A percentile compares a stretch with the other conserved stretches of the same genome.
Conservation (phyloP, 345 rosid species). For the Lumnitzera littorea region DNA sequence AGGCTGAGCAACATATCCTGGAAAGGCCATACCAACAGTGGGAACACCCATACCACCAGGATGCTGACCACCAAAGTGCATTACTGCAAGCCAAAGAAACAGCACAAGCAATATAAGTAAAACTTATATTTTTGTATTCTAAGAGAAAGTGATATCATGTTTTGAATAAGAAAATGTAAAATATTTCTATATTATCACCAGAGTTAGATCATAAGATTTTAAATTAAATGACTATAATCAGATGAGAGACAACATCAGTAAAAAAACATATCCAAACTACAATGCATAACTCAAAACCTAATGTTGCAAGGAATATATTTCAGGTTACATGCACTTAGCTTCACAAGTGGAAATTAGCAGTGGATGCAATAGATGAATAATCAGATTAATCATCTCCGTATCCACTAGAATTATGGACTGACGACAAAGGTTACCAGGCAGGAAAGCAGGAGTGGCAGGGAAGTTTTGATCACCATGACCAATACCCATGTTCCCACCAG, state of each 20-base stretch:
- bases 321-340: too few species aligned
- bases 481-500: constrained; percentile 49
- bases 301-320: too few species aligned
- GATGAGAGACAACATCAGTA: too few species aligned
- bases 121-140: neutral
- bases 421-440: constrained; percentile 50
- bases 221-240: too few species aligned
- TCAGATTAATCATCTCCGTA: constrained; percentile 1
- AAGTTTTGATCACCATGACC: constrained; percentile 75
- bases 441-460: constrained; percentile 47
- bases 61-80: constrained; percentile 94
- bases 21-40: constrained; percentile 93
- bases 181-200: too few species aligned
- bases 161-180: too few species aligned
- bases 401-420: constrained; percentile 1
- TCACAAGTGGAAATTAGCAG: too few species aligned
- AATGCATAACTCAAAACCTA: too few species aligned
- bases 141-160: neutral
- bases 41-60: constrained; percentile 82
- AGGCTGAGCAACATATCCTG: constrained; percentile 75
- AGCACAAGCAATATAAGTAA: neutral
- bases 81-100: constrained; percentile 38
- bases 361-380: too few species aligned
- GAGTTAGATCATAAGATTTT: too few species aligned
- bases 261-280: too few species aligned